Evolutionary conservation across 768 basidiomycete species (phyloP).

Genomic region (Flagelloscypha sp.): DNA sequence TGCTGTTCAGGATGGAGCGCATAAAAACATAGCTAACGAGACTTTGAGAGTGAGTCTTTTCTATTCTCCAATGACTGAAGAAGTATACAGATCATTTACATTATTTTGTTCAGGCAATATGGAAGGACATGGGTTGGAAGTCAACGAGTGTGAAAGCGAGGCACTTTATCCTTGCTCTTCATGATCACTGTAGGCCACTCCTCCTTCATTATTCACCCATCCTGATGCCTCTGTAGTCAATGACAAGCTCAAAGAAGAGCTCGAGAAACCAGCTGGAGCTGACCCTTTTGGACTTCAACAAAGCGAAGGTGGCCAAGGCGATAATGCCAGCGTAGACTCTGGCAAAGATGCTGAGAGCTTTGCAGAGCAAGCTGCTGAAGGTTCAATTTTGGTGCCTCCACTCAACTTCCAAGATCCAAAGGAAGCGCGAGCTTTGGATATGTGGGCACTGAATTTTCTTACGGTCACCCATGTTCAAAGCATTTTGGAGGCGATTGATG

Average conservation of each 20-base stretch:
- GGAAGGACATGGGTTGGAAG: constrained; percentile 51
- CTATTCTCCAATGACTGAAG: no score
- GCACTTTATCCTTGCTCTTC: constrained; percentile 38
- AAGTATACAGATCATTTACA: no score
- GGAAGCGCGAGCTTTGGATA: constrained; percentile 23
- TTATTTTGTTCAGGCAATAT: constrained; percentile 40
- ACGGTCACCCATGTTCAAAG: constrained; percentile 31
- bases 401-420: no score
- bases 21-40: constrained; percentile 32
- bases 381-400: no score
- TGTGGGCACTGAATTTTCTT: constrained; percentile 32
- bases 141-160: constrained; percentile 44
- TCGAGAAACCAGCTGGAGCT: constrained; percentile 18
- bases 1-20: constrained; percentile 31
- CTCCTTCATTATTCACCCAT: constrained; percentile 19
- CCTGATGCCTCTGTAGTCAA: no score
- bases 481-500: constrained; percentile 33
- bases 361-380: no score
- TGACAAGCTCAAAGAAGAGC: no score
- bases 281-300: no score
- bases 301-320: no score
- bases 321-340: no score
- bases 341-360: constrained; percentile 5
- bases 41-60: no score
- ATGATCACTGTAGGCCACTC: constrained; percentile 34